phyloP scores from a whole-genome alignment of 345 rosid species.

The Schrenkiella parvula region DNA sequence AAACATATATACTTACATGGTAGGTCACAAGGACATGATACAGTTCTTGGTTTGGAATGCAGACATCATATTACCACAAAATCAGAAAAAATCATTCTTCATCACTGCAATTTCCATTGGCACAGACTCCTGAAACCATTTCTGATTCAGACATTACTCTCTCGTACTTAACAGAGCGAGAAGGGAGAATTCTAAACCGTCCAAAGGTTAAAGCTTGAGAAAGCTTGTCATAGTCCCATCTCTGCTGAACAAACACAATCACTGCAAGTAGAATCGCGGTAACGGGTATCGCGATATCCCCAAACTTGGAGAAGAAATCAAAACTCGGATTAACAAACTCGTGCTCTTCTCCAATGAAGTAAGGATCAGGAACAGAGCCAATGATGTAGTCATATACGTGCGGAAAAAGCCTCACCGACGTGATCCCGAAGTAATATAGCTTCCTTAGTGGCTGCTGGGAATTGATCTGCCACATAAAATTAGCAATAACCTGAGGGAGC shows the following conservation, averaged over 20 bases:
- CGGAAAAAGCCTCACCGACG: slow-evolving; percentile 69
- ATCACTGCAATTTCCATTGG: slow-evolving; percentile 36
- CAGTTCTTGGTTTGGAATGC: slow-evolving; percentile 8
- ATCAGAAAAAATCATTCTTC: slow-evolving; percentile 39
- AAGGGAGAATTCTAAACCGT: slow-evolving; percentile 53
- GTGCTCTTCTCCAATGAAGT: slow-evolving; percentile 48
- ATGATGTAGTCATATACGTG: slow-evolving; percentile 64
- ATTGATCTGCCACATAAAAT: slow-evolving; percentile 67
- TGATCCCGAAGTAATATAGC: slow-evolving; percentile 63
- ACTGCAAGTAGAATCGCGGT: slow-evolving; percentile 57
- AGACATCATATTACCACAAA: slow-evolving; percentile 5
- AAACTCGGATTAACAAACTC: slow-evolving; percentile 67
- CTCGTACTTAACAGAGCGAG: slow-evolving; percentile 51
- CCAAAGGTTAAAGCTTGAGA: slow-evolving; percentile 49
- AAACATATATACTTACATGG: slow-evolving; percentile 24
- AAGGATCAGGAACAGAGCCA: slow-evolving; percentile 61
- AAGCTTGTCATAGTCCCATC: slow-evolving; percentile 71
- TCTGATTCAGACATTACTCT: slow-evolving; percentile 77
- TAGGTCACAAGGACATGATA: slow-evolving; percentile 20
- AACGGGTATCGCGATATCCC: slow-evolving; percentile 67
- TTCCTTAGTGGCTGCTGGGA: slow-evolving; percentile 53
- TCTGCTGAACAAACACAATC: slow-evolving; percentile 64
- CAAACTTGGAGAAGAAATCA: slow-evolving; percentile 73
- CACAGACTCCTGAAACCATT: slow-evolving; percentile 44
- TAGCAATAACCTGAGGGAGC: slow-evolving; percentile 83